phyloP scores from a whole-genome alignment of 1,139 yeast genomes.

The Wickerhamomyces sp. region DNA sequence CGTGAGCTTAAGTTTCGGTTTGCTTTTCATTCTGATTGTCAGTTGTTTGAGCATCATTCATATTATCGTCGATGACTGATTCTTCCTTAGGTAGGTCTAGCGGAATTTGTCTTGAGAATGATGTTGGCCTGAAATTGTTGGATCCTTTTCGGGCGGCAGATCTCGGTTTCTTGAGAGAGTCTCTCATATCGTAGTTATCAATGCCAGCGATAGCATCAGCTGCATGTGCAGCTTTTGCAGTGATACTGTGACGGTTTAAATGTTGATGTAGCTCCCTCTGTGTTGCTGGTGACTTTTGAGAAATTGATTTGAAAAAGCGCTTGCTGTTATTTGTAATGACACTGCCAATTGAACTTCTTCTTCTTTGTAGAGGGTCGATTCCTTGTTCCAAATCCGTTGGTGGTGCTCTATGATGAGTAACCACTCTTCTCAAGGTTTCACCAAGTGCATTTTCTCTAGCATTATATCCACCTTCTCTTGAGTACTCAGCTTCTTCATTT shows the following conservation, averaged over 20 bases:
- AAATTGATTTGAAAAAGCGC: conserved; percentile 20
- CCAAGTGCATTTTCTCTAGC: conserved; percentile 32
- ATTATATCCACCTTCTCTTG: conserved; percentile 25
- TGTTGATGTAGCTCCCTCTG: conserved; percentile 28
- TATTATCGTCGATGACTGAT: too few species aligned
- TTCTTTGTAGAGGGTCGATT: neutral
- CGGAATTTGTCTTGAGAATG: neutral
- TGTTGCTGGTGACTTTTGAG: conserved; percentile 19
- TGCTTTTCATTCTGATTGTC: neutral
- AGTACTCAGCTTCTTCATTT: conserved; percentile 25
- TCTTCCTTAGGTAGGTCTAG: too few species aligned
- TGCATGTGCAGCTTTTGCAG: conserved; percentile 35
- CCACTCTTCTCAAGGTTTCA: conserved; percentile 26
- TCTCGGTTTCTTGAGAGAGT: conserved; percentile 8
- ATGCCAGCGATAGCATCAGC: conserved; percentile 42
- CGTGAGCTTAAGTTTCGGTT: neutral
- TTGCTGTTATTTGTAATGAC: conserved; percentile 2
- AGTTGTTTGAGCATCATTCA: neutral
- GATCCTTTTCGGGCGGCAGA: neutral
- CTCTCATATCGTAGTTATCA: conserved; percentile 15
- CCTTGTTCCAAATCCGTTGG: conserved; percentile 6
- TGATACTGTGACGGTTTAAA: conserved; percentile 32
- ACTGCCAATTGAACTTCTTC: neutral
- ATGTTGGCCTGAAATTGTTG: neutral
- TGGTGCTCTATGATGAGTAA: conserved; percentile 15